phyloP scores from a whole-genome alignment of 345 rosid genomes.

The Eucalyptus erythrocorys region DNA sequence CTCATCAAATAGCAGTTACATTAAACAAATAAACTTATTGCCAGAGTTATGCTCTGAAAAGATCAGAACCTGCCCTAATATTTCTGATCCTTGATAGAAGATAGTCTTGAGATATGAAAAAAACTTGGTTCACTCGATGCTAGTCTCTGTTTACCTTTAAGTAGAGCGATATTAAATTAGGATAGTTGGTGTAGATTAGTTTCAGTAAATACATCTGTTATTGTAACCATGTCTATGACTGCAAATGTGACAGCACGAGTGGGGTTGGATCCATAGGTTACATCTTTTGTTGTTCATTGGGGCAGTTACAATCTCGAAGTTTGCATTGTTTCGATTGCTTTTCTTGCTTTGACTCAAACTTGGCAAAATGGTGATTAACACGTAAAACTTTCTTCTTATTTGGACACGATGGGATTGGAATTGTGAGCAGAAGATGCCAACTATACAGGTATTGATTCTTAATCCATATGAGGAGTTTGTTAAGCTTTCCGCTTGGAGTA shows the following conservation, averaged over 20 bases:
- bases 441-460: slow-evolving; percentile 49
- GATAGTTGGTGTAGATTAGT: not conserved
- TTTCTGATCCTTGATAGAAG: not conserved
- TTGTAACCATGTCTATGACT: not conserved
- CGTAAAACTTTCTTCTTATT: slow-evolving; percentile 1
- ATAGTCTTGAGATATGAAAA: not conserved
- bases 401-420: not conserved
- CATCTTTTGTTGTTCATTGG: not conserved
- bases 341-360: not conserved
- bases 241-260: not conserved
- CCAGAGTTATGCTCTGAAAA: not conserved
- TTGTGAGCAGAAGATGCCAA: slow-evolving; percentile 82
- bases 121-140: not conserved
- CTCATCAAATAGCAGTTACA: not conserved
- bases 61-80: not conserved
- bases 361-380: not conserved
- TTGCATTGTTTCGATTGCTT: not conserved
- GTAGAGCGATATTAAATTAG: not conserved
- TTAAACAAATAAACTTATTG: not conserved
- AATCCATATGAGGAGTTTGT: not conserved
- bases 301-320: not conserved
- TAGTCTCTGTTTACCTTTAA: not conserved
- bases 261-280: not conserved
- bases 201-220: not conserved
- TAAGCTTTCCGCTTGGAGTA: not conserved